A percentile compares a stretch with the other conserved stretches of the same genome.
These are phyloP conservation scores for Heracleum sosnowskyi DNA, from an alignment of 129 eudicot genomes.

Conservation along the genomic window DNA sequence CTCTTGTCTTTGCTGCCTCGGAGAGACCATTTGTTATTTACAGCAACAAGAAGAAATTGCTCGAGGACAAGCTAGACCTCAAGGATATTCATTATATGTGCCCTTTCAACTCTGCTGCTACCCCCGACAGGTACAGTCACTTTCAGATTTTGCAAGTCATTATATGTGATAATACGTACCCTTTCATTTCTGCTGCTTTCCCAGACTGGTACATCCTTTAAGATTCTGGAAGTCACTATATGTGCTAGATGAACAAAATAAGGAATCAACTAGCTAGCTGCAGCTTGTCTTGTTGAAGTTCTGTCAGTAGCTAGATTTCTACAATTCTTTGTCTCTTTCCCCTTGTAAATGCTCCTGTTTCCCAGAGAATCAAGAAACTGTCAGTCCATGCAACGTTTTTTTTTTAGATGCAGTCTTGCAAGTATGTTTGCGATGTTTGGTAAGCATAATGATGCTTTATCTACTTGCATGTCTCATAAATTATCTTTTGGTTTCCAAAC, in stretches of 20 bases:
- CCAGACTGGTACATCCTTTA: too few species aligned
- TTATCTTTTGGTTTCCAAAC: conserved; percentile 2
- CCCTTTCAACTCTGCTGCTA: conserved; percentile 92
- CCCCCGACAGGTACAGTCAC: conserved; percentile 69
- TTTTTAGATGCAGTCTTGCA: background rate
- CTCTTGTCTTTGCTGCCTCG: conserved; percentile 95
- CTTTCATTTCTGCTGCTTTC: background rate
- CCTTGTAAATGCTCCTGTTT: too few species aligned
- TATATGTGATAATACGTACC: background rate
- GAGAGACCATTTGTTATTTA: conserved; percentile 90
- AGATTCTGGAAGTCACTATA: too few species aligned
- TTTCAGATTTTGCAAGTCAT: too few species aligned
- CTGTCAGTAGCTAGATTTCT: too few species aligned
- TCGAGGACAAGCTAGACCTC: conserved; percentile 83
- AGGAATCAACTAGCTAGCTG: too few species aligned
- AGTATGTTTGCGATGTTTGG: background rate
- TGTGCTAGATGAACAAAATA: too few species aligned
- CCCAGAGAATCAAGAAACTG: background rate
- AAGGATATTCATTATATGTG: conserved; percentile 94
- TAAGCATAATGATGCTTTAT: background rate
- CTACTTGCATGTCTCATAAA: background rate
- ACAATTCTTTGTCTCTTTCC: too few species aligned
- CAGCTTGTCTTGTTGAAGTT: too few species aligned
- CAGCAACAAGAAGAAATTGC: conserved; percentile 92
- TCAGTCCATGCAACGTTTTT: background rate